phyloP scores from a whole-genome alignment of 371 early-diverging fungal genomes.

The Blastocladiella emersonii region DNA sequence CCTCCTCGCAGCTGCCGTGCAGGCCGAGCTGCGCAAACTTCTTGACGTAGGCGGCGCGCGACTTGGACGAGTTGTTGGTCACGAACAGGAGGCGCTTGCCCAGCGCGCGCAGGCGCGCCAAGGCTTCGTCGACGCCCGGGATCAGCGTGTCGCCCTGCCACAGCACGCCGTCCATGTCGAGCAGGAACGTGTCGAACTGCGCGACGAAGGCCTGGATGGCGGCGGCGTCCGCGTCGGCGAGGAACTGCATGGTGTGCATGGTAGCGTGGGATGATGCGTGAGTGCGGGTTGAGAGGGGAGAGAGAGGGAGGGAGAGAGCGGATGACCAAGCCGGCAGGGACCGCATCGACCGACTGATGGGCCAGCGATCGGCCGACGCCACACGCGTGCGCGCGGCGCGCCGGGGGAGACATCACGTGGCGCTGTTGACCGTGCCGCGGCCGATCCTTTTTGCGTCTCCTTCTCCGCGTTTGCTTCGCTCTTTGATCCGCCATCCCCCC shows the following conservation, averaged over 20 bases:
- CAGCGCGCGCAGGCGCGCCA: slow-evolving; percentile 41
- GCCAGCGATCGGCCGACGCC: no score
- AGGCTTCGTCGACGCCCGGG: slow-evolving; percentile 48
- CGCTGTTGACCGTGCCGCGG: no score
- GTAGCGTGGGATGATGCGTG: neutral
- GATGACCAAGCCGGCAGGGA: no score
- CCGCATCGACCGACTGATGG: no score
- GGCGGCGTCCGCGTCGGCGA: neutral
- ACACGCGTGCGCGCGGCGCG: no score
- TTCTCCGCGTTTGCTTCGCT: no score
- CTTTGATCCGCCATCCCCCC: no score
- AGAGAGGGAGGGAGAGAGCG: no score
- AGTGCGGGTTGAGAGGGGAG: no score
- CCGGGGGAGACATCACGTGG: no score
- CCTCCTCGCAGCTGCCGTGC: slow-evolving; percentile 52
- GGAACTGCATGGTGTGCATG: neutral
- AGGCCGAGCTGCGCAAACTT: slow-evolving; percentile 72
- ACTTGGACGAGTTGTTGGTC: slow-evolving; percentile 90
- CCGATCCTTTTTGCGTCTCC: no score
- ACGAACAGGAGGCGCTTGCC: slow-evolving; percentile 84
- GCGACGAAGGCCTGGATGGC: slow-evolving; percentile 27
- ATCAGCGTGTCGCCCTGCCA: slow-evolving; percentile 69
- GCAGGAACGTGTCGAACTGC: slow-evolving; percentile 73
- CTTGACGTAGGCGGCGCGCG: slow-evolving; percentile 56
- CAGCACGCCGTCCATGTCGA: slow-evolving; percentile 95